A percentile compares a stretch with the other conserved stretches of the same genome.
These are phyloP conservation scores for Geotrichum fermentans DNA, from an alignment of 1,139 yeast genomes.

Conservation along the genomic window DNA sequence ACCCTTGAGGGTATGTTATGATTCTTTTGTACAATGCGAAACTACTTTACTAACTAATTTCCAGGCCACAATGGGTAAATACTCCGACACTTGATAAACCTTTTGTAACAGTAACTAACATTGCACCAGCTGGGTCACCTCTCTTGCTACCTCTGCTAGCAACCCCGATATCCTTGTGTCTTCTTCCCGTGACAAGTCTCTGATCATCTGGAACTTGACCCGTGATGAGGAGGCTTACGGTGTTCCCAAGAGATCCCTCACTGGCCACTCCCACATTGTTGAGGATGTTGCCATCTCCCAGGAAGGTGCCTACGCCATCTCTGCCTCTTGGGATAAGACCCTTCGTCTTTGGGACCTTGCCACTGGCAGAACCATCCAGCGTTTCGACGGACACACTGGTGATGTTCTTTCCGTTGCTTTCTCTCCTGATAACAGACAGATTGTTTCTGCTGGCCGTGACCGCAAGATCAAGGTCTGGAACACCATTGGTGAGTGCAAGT, in stretches of 20 bases:
- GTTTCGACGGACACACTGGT: slow-evolving; percentile 97
- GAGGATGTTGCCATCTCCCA: slow-evolving; percentile 97
- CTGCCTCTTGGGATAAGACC: slow-evolving; percentile 99
- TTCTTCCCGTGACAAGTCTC: slow-evolving; percentile 98
- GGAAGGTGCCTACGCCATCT: slow-evolving; percentile 96
- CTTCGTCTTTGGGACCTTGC: slow-evolving; percentile 97
- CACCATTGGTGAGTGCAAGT: slow-evolving; percentile 97
- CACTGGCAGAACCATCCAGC: slow-evolving; percentile 89
- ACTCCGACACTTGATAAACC: too few relatives aligned
- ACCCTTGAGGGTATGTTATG: slow-evolving; percentile 67
- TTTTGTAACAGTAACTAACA: too few relatives aligned
- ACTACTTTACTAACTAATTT: background rate
- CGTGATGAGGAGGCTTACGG: slow-evolving; percentile 97
- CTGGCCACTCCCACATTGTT: slow-evolving; percentile 98
- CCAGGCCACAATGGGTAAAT: slow-evolving; percentile 18
- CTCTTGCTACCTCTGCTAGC: slow-evolving; percentile 96
- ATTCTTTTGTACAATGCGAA: background rate
- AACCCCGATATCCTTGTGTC: slow-evolving; percentile 98
- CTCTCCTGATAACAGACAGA: slow-evolving; percentile 95
- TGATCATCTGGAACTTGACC: slow-evolving; percentile 98
- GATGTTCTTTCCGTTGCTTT: slow-evolving; percentile 97
- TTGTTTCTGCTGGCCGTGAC: slow-evolving; percentile 98
- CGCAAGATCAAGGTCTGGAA: slow-evolving; percentile 99
- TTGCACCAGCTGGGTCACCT: slow-evolving; percentile 74
- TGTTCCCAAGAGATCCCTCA: slow-evolving; percentile 95